Base-by-base conservation (phyloP, 495 filamentous ascomycete species). In the Cetradonia linearis region DNA sequence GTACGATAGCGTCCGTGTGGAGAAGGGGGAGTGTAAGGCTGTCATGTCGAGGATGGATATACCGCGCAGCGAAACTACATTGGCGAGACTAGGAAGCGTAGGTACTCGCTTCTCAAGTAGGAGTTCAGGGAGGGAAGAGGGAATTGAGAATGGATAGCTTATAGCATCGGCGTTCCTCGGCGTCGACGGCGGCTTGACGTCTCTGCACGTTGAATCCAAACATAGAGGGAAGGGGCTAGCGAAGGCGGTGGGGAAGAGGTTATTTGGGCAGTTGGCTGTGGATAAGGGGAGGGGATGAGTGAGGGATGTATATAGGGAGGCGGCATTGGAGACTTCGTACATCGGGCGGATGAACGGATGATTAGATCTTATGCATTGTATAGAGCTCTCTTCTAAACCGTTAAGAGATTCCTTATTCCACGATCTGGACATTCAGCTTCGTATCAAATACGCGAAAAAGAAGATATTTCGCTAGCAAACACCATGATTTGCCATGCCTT, bases 141-240 rank as follows among this genome's bases (percentile, higher is more conserved):
- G 14, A 38, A n/a, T 0, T 10, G 18, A 33, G 16, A 11, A 1
- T 1, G 37, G 48, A 2, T 2, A 36, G 5, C 25, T 61, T 3
- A 44, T 64, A 38, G 30, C 63, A 0, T 65, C 59, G 63, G 31
- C 54, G 23, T 83, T 78, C 60, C 60, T 80, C 6, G 72, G 72
- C 7, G 31, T 71, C 4, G 78, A 81, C 66, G 78, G 79, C 3
- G 67, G 69, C 7, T 57, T 81, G 48, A 69, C 73, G 8, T 77
- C 76, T 9, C 55, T 83, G 58, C 76, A 80, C 66, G 78, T 81
- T 49, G 72, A 79, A 55, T 67, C 70, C 34, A 74, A 68, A 50
- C 71, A 81, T 69, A 68, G 79, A 2, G 75, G 77, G 0, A 65
- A 62, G 31, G 77, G 77, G 1, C 59, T 81, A 4, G 77, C 75